Conservation (phyloP, 257 asterid genomes). For the Avicennia marina region DNA sequence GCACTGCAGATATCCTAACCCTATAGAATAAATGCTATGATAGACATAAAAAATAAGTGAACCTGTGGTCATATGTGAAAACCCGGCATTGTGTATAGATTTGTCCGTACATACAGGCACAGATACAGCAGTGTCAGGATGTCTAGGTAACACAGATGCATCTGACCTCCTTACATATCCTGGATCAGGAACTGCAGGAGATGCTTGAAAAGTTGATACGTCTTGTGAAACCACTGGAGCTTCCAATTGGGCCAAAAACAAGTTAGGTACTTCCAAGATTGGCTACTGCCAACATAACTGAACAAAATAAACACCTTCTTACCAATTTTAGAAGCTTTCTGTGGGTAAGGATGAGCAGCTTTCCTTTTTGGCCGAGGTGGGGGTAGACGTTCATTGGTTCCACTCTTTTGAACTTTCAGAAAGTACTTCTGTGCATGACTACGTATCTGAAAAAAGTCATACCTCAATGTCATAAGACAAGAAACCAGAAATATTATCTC, state of each 20-base stretch:
- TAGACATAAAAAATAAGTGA: slow-evolving; percentile 10
- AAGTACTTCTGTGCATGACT: slow-evolving; percentile 97
- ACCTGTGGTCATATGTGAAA: slow-evolving; percentile 54
- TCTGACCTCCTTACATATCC: slow-evolving; percentile 41
- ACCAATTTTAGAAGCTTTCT: slow-evolving; percentile 78
- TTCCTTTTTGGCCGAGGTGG: slow-evolving; percentile 98
- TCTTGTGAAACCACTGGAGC: slow-evolving; percentile 53
- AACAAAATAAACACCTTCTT: slow-evolving; percentile 8
- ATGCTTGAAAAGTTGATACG: slow-evolving; percentile 42
- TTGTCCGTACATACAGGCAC: slow-evolving; percentile 59
- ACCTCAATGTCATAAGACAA: neutral
- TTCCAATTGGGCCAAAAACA: slow-evolving; percentile 23
- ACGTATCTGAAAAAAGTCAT: slow-evolving; percentile 52
- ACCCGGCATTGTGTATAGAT: slow-evolving; percentile 34
- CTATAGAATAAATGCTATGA: neutral
- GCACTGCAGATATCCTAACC: slow-evolving; percentile 7
- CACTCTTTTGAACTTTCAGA: slow-evolving; percentile 87
- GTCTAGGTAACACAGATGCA: slow-evolving; percentile 33
- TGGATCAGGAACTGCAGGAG: slow-evolving; percentile 50
- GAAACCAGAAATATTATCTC: neutral
- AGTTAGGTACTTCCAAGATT: slow-evolving; percentile 10
- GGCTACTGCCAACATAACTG: slow-evolving; percentile 2
- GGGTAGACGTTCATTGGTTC: slow-evolving; percentile 84
- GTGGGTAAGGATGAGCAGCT: slow-evolving; percentile 96
- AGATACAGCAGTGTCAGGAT: slow-evolving; percentile 36